These are phyloP conservation scores for Trypanosoma avium DNA, from an alignment of 208 protist species.

Conservation along the genomic window DNA sequence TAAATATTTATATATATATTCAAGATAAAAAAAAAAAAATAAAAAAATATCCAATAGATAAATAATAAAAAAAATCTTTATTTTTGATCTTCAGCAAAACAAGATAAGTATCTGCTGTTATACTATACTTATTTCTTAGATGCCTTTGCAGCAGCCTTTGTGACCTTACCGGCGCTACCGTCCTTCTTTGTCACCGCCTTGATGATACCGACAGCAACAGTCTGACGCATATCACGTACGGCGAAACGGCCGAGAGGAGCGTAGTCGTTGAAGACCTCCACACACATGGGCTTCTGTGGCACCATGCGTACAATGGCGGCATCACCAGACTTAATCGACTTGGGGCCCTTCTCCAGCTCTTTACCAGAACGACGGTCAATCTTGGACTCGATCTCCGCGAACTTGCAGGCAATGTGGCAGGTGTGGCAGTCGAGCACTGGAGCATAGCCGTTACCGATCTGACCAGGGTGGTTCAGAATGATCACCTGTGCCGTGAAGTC, in stretches of 20 bases:
- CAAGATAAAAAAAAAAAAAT: neutral
- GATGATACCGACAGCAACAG: conserved; percentile 97
- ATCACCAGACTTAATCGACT: conserved; percentile 92
- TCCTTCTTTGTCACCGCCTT: conserved; percentile 84
- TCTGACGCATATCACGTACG: conserved; percentile 94
- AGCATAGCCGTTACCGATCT: conserved; percentile 89
- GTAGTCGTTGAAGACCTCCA: conserved; percentile 95
- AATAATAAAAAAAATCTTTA: neutral
- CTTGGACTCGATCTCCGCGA: conserved; percentile 88
- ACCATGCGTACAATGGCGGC: conserved; percentile 89
- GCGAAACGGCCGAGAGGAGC: conserved; percentile 95
- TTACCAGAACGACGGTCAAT: conserved; percentile 92
- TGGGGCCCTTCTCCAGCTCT: conserved; percentile 86
- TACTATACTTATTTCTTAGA: conserved; percentile 64
- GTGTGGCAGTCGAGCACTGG: conserved; percentile 95
- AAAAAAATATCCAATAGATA: neutral
- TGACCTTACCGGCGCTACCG: conserved; percentile 66
- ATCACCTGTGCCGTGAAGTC: conserved; percentile 93
- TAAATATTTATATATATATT: neutral
- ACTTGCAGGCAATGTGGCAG: conserved; percentile 93
- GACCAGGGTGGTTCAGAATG: conserved; percentile 92
- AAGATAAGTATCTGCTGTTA: no score
- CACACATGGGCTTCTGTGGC: conserved; percentile 92
- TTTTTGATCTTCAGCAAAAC: no score
- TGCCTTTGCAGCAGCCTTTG: conserved; percentile 73